Evolutionary conservation across 371 early-diverging fungal genomes (phyloP).

Genomic region (Zopfochytrium polystomum): DNA sequence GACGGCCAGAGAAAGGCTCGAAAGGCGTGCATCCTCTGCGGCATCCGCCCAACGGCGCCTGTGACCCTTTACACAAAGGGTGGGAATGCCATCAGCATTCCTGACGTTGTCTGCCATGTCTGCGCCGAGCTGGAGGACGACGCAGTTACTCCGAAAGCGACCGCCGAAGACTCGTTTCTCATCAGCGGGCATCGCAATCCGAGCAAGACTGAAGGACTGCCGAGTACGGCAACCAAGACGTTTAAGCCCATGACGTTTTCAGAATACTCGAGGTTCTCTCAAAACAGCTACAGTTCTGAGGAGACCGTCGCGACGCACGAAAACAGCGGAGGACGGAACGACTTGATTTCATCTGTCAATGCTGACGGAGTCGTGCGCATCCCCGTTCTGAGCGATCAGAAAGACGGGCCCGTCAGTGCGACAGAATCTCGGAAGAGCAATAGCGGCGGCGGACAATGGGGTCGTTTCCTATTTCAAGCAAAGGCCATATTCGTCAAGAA

Average conservation of each 20-base stretch:
- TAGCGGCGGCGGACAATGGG: too few relatives aligned
- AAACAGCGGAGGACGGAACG: too few relatives aligned
- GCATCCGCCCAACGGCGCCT: constrained; percentile 14
- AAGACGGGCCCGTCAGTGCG: too few relatives aligned
- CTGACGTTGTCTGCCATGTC: constrained; percentile 23
- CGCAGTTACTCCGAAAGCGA: not conserved
- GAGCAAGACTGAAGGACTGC: too few relatives aligned
- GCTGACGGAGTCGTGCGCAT: not conserved
- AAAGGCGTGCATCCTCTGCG: constrained; percentile 25
- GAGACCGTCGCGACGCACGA: too few relatives aligned
- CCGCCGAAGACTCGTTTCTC: not conserved
- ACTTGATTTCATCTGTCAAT: not conserved
- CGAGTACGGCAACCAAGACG: too few relatives aligned
- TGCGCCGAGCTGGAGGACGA: constrained; percentile 20
- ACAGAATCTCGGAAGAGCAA: too few relatives aligned
- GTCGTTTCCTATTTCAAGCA: constrained; percentile 7
- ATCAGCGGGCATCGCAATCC: too few relatives aligned
- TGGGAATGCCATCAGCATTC: constrained; percentile 22
- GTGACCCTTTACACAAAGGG: constrained; percentile 28
- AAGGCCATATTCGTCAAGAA: constrained; percentile 25
- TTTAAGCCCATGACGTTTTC: constrained; percentile 3
- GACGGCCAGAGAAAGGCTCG: not conserved
- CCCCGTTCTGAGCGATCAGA: not conserved
- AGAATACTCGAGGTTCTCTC: too few relatives aligned
- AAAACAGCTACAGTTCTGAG: too few relatives aligned